A percentile compares a stretch with the other conserved stretches of the same genome.
Evolutionary conservation across 2,329 filamentous ascomycete species (phyloP).

Genomic region (Fusarium pseudoanthophilum): DNA sequence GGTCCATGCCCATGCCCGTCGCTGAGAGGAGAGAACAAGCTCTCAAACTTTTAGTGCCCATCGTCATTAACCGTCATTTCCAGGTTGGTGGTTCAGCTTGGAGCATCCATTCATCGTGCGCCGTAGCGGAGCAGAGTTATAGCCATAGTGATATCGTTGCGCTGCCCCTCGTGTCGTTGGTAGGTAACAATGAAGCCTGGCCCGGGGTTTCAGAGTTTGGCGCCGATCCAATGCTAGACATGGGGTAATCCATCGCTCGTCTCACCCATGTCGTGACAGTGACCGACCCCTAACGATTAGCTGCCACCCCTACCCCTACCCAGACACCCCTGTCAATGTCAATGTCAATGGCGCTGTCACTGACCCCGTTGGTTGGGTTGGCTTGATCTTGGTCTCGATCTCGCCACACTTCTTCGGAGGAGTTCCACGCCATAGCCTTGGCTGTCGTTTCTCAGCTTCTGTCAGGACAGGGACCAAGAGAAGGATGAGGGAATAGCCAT

Average conservation of each 20-base stretch:
- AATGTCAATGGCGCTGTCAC: background rate
- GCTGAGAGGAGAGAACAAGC: background rate
- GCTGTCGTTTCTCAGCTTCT: constrained; percentile 1
- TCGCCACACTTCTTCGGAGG: background rate
- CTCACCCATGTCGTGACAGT: constrained; percentile 1
- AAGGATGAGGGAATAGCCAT: background rate
- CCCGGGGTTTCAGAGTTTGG: constrained; percentile 18
- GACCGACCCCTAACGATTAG: background rate
- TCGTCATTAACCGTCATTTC: constrained; percentile 1
- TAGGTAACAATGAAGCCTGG: background rate
- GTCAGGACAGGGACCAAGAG: background rate
- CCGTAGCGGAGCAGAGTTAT: background rate
- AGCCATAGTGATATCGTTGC: background rate
- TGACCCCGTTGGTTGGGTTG: constrained; percentile 14
- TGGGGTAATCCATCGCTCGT: constrained; percentile 22
- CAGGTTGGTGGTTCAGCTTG: constrained; percentile 9
- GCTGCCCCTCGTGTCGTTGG: background rate
- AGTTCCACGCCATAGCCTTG: constrained; percentile 15
- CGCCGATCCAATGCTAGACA: constrained; percentile 28
- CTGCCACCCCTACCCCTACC: background rate
- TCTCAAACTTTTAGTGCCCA: background rate
- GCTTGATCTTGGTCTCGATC: constrained; percentile 21
- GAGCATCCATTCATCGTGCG: background rate
- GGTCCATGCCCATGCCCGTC: background rate
- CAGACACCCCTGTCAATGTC: background rate